Evolutionary conservation across 129 eudicot genomes (phyloP).

Genomic region (Pulicaria dysenterica): DNA sequence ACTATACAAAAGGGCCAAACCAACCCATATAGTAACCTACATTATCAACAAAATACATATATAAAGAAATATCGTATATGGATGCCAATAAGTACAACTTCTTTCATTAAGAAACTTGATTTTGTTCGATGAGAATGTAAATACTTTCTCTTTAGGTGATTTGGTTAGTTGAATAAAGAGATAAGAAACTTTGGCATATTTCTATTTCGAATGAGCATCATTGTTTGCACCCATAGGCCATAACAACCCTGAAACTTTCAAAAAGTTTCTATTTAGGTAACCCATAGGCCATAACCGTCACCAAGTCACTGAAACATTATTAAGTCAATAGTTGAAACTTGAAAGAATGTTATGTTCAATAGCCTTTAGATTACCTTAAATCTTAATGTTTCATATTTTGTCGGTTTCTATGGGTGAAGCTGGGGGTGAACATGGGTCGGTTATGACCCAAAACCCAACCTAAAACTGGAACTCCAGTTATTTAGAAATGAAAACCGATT

Average conservation of each 20-base stretch:
- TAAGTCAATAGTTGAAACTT: background rate
- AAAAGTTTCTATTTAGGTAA: background rate
- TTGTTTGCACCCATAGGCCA: background rate
- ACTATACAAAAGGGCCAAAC: too few relatives aligned
- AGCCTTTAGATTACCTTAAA: background rate
- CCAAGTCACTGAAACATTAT: background rate
- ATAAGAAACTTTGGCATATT: background rate
- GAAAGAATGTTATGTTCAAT: background rate
- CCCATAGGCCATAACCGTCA: background rate
- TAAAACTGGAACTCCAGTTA: too few relatives aligned
- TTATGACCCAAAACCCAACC: too few relatives aligned
- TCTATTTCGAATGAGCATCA: too few relatives aligned
- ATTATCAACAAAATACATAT: too few relatives aligned
- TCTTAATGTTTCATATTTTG: background rate
- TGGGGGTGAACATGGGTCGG: too few relatives aligned
- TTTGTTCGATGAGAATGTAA: background rate
- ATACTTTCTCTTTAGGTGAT: background rate
- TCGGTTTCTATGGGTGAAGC: background rate
- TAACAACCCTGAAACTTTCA: background rate
- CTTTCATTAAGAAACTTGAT: too few relatives aligned
- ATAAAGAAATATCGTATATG: too few relatives aligned
- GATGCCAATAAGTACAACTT: too few relatives aligned
- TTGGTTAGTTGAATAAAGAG: background rate
- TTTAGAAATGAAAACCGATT: too few relatives aligned
- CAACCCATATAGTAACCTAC: too few relatives aligned